Evolutionary conservation across 2,329 filamentous ascomycete genomes (phyloP), one percentile per base, ranked within the genome.

Genomic region (Ascochyta fabae): DNA sequence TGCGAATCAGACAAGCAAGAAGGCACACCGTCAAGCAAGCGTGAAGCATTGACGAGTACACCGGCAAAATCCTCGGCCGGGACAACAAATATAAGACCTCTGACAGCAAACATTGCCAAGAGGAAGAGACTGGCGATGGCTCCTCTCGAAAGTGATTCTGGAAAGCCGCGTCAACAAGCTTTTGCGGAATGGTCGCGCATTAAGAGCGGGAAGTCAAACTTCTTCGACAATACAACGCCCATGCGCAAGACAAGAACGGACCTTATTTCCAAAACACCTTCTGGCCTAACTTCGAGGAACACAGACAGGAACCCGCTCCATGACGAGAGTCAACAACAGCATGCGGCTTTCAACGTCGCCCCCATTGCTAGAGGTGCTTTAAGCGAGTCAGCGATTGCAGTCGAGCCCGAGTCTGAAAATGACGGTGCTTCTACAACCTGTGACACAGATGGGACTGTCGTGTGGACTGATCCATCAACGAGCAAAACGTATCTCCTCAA

Each of bases 381-480:
- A 12, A 23, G n/a, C n/a, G 27, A 22, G n/a, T 10, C 10, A 9
- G n/a, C 16, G 6, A 35, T 15, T 6, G 8, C 40, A n/a, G 19
- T 31, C 3, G 23, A 36, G 4, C 2, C 16, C 8, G 5, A 9
- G 8, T 10, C 34, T 29, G 22, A 15, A 15, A 8, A 31, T 16
- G 38, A 35, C 1, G 12, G 16, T 3, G n/a, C 8, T n/a, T n/a
- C 44, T 12, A 48, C 40, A 9, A 9, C 52, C 3, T 52, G 51
- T 22, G 65, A 19, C 23, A 33, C 48, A 34, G 78, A 78, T 44
- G 68, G 69, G n/a, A 70, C 75, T 0, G 68, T 85, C 0, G 56
- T 74, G 15, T 92, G 89, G 89, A 79, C 77, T 1, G 84, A 92
- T 62, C 87, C 88, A 0, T 65, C 75, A 8, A 89, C 85, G 0